A percentile compares a stretch with the other conserved stretches of the same genome.
Evolutionary conservation across 306 rosid species (phyloP).

Genomic region (Herpetospermum pedunculosum): DNA sequence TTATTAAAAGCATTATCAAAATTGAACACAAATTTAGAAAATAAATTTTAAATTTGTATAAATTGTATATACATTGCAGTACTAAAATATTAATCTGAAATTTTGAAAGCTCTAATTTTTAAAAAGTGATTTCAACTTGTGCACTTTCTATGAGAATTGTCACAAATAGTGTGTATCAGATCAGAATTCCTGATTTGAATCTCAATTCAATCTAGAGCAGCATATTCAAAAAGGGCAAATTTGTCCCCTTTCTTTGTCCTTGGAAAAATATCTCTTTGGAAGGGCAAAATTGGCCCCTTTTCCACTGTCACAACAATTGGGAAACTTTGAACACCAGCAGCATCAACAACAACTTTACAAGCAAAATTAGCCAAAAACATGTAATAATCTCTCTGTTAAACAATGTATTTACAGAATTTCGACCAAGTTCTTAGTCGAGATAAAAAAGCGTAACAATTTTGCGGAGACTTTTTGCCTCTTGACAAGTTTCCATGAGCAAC

Average conservation of each 20-base stretch:
- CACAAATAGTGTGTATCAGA: not conserved
- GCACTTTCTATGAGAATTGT: not conserved
- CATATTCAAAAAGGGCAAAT: not conserved
- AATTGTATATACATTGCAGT: not conserved
- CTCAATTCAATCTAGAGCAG: not conserved
- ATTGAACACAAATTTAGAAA: no score
- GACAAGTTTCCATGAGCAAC: constrained; percentile 99
- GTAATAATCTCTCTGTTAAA: not conserved
- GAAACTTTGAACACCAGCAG: not conserved
- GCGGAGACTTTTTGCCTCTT: constrained; percentile 84
- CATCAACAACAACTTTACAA: not conserved
- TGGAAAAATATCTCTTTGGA: not conserved
- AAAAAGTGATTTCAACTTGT: no score
- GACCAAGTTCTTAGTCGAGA: constrained; percentile 39
- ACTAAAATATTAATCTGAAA: no score
- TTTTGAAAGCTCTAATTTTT: no score
- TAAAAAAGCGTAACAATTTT: constrained; percentile 96
- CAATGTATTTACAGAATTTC: constrained; percentile 6
- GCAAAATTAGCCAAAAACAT: not conserved
- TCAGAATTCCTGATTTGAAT: not conserved
- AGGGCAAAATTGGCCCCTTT: constrained; percentile 7
- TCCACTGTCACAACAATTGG: not conserved
- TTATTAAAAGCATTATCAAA: no score
- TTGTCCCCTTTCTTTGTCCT: not conserved
- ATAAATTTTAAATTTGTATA: no score